phyloP scores from a whole-genome alignment of 2,329 filamentous ascomycete genomes.

The Colletotrichum filicis region DNA sequence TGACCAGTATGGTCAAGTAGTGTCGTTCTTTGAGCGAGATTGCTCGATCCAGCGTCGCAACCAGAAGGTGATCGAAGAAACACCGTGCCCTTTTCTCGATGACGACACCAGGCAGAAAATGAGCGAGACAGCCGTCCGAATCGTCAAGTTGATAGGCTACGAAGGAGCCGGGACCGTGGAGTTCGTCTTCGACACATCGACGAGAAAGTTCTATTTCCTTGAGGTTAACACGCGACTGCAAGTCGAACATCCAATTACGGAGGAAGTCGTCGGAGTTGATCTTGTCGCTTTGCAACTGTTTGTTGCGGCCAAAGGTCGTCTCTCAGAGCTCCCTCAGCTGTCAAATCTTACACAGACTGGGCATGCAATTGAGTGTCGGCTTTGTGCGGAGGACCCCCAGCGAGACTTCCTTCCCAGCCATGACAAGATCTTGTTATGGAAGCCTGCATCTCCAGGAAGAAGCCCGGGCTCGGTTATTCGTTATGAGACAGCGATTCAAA shows the following conservation, averaged over 20 bases:
- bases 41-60: conserved; percentile 57
- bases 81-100: conserved; percentile 32
- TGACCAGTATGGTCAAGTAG: conserved; percentile 47
- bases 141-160: conserved; percentile 46
- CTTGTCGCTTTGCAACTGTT: conserved; percentile 15
- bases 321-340: conserved; percentile 6
- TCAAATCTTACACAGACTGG: conserved; percentile 40
- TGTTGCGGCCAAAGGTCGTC: conserved; percentile 14
- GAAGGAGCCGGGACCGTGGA: conserved; percentile 51
- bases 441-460: neutral
- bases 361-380: conserved; percentile 52
- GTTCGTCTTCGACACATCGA: conserved; percentile 47
- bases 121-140: conserved; percentile 34
- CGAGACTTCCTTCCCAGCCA: conserved; percentile 35
- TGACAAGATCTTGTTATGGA: conserved; percentile 44
- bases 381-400: conserved; percentile 53
- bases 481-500: conserved; percentile 52
- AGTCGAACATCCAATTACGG: too few relatives aligned
- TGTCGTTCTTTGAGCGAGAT: conserved; percentile 53
- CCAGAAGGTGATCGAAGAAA: conserved; percentile 58
- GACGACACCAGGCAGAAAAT: too few relatives aligned
- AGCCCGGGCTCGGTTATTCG: conserved; percentile 42
- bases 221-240: too few relatives aligned
- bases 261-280: conserved; percentile 1
- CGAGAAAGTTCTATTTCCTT: conserved; percentile 45